These are phyloP conservation scores for Rubroshorea leprosula DNA, from an alignment of 345 rosid genomes.

Conservation along the genomic window DNA sequence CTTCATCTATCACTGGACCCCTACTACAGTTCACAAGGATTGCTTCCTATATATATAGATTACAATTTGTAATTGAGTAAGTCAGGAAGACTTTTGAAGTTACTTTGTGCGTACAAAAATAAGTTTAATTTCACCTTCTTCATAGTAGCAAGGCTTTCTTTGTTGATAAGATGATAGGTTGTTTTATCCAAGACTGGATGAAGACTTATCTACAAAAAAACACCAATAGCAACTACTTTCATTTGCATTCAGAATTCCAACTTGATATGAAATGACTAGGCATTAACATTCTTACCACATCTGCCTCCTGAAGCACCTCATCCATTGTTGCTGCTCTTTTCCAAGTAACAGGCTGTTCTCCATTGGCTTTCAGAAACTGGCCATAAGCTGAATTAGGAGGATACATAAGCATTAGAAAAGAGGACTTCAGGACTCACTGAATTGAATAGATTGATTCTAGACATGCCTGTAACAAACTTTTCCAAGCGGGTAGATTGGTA, in stretches of 20 bases:
- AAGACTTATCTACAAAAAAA: constrained; percentile 78
- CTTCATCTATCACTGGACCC: constrained; percentile 93
- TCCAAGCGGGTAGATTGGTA: constrained; percentile 93
- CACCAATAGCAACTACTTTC: constrained; percentile 8
- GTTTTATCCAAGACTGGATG: constrained; percentile 93
- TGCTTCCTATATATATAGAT: constrained; percentile 56
- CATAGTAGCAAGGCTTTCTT: constrained; percentile 85
- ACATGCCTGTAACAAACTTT: constrained; percentile 81
- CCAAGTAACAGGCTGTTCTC: constrained; percentile 85
- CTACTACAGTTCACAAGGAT: constrained; percentile 92
- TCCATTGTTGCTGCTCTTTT: constrained; percentile 85
- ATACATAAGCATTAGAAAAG: constrained; percentile 8
- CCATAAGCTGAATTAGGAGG: constrained; percentile 58
- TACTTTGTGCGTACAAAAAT: not conserved
- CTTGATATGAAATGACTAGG: not conserved
- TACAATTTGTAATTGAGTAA: not conserved
- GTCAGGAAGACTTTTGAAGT: constrained; percentile 2
- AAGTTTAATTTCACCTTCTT: constrained; percentile 55
- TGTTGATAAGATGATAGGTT: constrained; percentile 89
- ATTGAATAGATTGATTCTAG: not conserved
- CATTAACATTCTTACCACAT: constrained; percentile 46
- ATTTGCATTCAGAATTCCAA: constrained; percentile 7
- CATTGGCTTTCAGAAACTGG: constrained; percentile 72
- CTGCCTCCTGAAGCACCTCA: constrained; percentile 86
- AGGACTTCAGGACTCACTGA: not conserved